A percentile compares a stretch with the other conserved stretches of the same genome.
Conservation (phyloP, 768 basidiomycete species). For the Sporobolomyces pararoseus region DNA sequence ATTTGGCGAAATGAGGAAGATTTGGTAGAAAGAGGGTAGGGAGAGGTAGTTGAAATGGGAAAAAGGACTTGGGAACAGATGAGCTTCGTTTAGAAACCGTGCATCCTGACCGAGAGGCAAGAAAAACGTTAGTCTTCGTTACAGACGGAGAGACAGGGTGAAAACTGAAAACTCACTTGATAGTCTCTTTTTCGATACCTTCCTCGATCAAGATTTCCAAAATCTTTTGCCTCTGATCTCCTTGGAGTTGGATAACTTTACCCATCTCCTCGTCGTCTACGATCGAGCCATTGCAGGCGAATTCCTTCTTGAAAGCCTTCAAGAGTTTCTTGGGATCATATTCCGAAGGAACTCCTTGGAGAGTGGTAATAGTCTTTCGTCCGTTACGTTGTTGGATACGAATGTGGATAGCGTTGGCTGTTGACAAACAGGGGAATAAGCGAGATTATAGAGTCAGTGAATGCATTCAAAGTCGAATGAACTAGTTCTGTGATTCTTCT, state of each 20-base stretch:
- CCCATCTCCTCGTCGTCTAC: conserved; percentile 94
- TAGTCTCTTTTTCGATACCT: conserved; percentile 55
- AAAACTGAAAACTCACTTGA: conserved; percentile 37
- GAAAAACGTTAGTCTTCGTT: background rate
- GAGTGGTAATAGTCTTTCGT: conserved; percentile 93
- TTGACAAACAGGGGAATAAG: background rate
- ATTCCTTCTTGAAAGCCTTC: conserved; percentile 96
- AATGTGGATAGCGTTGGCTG: conserved; percentile 73
- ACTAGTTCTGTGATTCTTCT: too few species aligned
- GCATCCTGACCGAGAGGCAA: conserved; percentile 24
- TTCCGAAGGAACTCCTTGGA: conserved; percentile 92
- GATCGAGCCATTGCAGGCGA: conserved; percentile 73
- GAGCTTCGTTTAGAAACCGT: conserved; percentile 45
- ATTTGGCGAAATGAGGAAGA: conserved; percentile 27
- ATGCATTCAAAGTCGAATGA: background rate
- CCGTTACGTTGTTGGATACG: conserved; percentile 99
- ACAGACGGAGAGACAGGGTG: too few species aligned
- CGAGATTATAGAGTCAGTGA: background rate
- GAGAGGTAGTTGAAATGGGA: conserved; percentile 12
- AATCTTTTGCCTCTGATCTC: conserved; percentile 92
- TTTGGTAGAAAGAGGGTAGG: conserved; percentile 1
- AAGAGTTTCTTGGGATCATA: conserved; percentile 97
- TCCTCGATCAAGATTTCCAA: conserved; percentile 78
- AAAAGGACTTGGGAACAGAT: background rate
- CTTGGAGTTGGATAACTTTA: conserved; percentile 95